phyloP scores from a whole-genome alignment of 2,329 filamentous ascomycete genomes.

The Geoglossum cookeanum region DNA sequence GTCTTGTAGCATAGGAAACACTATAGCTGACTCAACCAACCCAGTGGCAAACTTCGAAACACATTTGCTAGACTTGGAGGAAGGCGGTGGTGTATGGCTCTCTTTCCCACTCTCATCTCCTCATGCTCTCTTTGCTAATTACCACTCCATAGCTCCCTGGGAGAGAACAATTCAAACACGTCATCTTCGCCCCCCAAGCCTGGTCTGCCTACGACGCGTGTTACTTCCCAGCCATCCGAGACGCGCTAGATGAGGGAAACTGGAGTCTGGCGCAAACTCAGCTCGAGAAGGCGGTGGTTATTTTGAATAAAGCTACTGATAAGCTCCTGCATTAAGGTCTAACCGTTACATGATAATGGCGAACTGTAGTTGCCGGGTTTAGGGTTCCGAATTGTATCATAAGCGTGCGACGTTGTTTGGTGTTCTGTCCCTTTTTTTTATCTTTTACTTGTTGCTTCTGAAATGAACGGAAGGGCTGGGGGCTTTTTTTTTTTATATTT shows the following conservation, averaged over 20 bases:
- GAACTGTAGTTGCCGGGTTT: not conserved
- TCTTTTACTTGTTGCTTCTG: constrained; percentile 4
- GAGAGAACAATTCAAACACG: constrained; percentile 83
- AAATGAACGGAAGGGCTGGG: not conserved
- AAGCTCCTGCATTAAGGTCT: constrained; percentile 21
- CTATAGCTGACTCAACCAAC: not conserved
- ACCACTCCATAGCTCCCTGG: constrained; percentile 44
- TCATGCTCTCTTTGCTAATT: constrained; percentile 1
- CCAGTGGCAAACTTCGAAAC: constrained; percentile 59
- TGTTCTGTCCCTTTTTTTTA: constrained; percentile 3
- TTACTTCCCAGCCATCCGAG: constrained; percentile 68
- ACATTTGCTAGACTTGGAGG: constrained; percentile 56
- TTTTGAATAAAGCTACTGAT: constrained; percentile 42
- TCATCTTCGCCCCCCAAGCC: constrained; percentile 66
- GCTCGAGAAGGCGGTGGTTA: constrained; percentile 50
- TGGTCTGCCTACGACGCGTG: constrained; percentile 52
- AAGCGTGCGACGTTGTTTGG: constrained; percentile 5
- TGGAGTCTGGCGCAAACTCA: constrained; percentile 49
- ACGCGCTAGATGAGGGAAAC: constrained; percentile 53
- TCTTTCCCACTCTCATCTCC: not conserved
- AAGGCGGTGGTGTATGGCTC: constrained; percentile 48
- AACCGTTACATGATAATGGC: not conserved
- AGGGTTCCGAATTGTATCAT: constrained; percentile 3
- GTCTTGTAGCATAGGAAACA: not conserved
- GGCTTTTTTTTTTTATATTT: not conserved